Conservation (phyloP, 2,329 filamentous ascomycete species). For the Chrysoporthe cubensis region DNA sequence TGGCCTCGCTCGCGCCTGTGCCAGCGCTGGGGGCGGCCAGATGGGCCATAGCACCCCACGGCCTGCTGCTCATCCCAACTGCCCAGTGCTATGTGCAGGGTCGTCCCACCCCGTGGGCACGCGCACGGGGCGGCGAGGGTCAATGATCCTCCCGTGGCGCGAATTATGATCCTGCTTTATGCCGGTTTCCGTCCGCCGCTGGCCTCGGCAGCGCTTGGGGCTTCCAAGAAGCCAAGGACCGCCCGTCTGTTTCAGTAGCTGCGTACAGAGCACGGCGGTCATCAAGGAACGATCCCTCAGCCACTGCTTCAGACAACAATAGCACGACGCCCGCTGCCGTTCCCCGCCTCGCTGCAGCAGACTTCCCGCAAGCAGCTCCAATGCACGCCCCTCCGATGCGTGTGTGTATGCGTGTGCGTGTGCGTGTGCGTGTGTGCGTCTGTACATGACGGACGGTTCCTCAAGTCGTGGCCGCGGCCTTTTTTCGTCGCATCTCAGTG, state of each 20-base stretch:
- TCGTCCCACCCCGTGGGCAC: too few relatives aligned
- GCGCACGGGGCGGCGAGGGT: too few relatives aligned
- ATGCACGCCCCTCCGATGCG: too few relatives aligned
- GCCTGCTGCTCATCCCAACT: too few relatives aligned
- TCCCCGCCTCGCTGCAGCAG: background rate
- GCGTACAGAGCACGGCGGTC: background rate
- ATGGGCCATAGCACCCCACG: too few relatives aligned
- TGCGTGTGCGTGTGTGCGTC: too few relatives aligned
- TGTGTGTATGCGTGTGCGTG: too few relatives aligned
- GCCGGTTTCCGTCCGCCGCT: background rate
- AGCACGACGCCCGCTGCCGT: background rate
- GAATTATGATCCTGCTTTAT: background rate
- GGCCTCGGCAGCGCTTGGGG: background rate
- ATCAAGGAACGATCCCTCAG: background rate
- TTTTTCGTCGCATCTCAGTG: background rate
- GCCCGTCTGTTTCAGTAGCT: background rate
- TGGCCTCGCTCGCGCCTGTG: background rate
- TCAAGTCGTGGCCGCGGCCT: background rate
- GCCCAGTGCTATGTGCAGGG: too few relatives aligned
- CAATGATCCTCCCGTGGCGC: conserved; percentile 1
- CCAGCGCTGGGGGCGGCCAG: too few relatives aligned
- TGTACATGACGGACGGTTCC: background rate
- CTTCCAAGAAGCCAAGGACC: background rate
- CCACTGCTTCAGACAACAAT: background rate
- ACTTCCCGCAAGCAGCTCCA: background rate